These are phyloP conservation scores for Vicia sativa DNA, from an alignment of 306 rosid genomes.

Conservation along the genomic window DNA sequence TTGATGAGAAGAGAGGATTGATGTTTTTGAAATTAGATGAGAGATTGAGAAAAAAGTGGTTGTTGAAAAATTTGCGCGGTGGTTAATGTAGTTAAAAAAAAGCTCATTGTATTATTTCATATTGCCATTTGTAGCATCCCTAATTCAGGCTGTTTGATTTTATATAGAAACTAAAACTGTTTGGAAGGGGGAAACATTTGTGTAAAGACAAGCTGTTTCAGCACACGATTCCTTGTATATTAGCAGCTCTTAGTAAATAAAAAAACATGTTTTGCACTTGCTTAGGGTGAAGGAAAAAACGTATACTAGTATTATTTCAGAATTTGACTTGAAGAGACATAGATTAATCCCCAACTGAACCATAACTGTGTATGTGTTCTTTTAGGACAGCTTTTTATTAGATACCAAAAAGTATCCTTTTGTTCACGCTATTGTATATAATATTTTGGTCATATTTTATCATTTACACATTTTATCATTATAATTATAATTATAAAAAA, in stretches of 20 bases:
- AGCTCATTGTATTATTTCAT: slow-evolving; percentile 27
- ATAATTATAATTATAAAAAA: no score
- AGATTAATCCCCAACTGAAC: background rate
- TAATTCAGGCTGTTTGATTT: slow-evolving; percentile 27
- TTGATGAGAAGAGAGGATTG: slow-evolving; percentile 52
- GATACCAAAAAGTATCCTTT: no score
- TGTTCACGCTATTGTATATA: no score
- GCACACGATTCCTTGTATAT: background rate
- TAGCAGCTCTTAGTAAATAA: background rate
- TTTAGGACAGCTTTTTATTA: no score
- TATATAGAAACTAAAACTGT: slow-evolving; percentile 12
- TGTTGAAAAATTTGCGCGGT: slow-evolving; percentile 52
- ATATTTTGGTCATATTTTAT: no score
- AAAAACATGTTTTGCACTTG: background rate
- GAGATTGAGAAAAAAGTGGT: slow-evolving; percentile 57
- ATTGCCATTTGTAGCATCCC: slow-evolving; percentile 11
- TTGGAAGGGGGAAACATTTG: background rate
- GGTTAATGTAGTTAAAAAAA: slow-evolving; percentile 34
- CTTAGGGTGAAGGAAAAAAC: background rate
- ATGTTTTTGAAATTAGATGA: slow-evolving; percentile 62
- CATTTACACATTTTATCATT: no score
- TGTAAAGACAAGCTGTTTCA: slow-evolving; percentile 23
- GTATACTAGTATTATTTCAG: background rate
- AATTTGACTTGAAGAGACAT: background rate
- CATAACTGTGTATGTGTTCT: background rate